A percentile compares a stretch with the other conserved stretches of the same genome.
Conservation (phyloP, 495 filamentous ascomycete genomes). For the Neurospora discreta region DNA sequence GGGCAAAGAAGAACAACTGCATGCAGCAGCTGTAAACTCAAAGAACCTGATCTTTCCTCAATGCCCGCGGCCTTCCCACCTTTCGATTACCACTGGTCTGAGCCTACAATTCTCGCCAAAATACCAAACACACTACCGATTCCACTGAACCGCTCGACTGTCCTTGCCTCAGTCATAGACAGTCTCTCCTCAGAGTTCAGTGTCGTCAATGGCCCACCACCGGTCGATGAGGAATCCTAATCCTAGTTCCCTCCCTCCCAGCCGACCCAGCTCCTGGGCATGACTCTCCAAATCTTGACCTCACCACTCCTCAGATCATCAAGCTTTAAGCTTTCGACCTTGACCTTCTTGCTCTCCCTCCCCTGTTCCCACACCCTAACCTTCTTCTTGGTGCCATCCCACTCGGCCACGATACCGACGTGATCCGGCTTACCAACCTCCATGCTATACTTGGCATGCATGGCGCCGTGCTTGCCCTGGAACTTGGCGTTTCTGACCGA, state of each 20-base stretch:
- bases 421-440: constrained; percentile 92
- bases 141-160: neutral
- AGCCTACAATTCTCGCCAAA: neutral
- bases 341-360: constrained; percentile 87
- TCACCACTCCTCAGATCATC: constrained; percentile 88
- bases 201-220: neutral
- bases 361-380: constrained; percentile 93
- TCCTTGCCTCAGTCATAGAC: neutral
- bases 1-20: neutral
- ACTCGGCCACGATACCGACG: constrained; percentile 92
- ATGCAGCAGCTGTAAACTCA: neutral
- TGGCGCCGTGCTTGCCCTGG: constrained; percentile 86
- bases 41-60: neutral
- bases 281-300: constrained; percentile 95
- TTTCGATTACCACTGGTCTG: neutral
- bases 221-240: neutral
- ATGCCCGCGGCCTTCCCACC: neutral
- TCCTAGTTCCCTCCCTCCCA: constrained; percentile 44
- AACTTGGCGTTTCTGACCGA: constrained; percentile 91
- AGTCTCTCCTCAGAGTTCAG: neutral
- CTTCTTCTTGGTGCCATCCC: constrained; percentile 99
- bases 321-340: constrained; percentile 84
- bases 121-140: neutral
- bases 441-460: constrained; percentile 84
- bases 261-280: constrained; percentile 84